A percentile compares a stretch with the other conserved stretches of the same genome.
phyloP scores from a whole-genome alignment of 1,284 basidiomycete genomes.

The Pseudozyma hubeiensis region DNA sequence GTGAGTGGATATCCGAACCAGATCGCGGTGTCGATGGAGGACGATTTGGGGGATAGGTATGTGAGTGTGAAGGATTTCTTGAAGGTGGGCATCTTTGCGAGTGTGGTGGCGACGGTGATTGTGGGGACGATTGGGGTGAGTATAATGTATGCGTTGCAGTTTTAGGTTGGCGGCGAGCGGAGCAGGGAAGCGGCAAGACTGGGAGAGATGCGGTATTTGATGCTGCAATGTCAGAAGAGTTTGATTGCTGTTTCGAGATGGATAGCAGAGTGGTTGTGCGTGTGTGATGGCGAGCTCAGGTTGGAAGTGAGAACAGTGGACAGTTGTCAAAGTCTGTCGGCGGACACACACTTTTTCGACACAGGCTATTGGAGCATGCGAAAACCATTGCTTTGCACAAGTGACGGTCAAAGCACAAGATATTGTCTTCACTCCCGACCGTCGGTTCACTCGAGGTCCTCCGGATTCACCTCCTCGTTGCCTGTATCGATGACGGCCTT shows the following conservation, averaged over 20 bases:
- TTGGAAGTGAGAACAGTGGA: too few relatives aligned
- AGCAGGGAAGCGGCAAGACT: too few relatives aligned
- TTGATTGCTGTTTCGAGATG: too few relatives aligned
- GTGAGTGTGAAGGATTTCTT: slow-evolving; percentile 78
- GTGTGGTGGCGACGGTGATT: slow-evolving; percentile 80
- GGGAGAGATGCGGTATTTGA: too few relatives aligned
- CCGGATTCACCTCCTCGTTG: slow-evolving; percentile 26
- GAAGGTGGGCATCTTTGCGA: slow-evolving; percentile 91
- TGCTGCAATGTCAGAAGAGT: neutral
- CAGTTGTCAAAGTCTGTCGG: too few relatives aligned
- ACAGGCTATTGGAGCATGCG: too few relatives aligned
- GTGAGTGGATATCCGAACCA: slow-evolving; percentile 94
- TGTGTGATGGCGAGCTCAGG: too few relatives aligned
- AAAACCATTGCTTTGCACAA: too few relatives aligned
- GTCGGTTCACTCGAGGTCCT: slow-evolving; percentile 35
- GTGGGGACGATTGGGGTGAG: slow-evolving; percentile 64
- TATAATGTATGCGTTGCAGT: slow-evolving; percentile 59
- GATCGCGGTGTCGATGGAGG: slow-evolving; percentile 81
- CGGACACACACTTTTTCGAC: too few relatives aligned
- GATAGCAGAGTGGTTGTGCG: too few relatives aligned
- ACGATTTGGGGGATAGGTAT: slow-evolving; percentile 86
- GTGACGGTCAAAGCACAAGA: too few relatives aligned
- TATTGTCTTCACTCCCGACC: too few relatives aligned
- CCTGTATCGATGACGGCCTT: slow-evolving; percentile 48
- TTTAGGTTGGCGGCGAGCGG: slow-evolving; percentile 5